A percentile compares a stretch with the other conserved stretches of the same genome.
Conservation (phyloP, 2,329 filamentous ascomycete species). For the Colletotrichum ledebouriae region DNA sequence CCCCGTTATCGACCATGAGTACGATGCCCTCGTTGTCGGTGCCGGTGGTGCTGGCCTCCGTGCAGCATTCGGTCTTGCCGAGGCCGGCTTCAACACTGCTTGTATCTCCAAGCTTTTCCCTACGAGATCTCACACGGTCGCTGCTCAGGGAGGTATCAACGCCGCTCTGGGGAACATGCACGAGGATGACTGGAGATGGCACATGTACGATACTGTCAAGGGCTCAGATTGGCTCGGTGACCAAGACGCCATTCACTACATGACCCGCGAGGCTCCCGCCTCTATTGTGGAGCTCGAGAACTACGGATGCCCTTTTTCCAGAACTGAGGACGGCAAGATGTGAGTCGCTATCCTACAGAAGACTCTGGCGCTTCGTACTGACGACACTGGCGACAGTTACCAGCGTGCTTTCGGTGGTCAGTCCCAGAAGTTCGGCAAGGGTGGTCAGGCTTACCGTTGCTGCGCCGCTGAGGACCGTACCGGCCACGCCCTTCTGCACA, state of each 20-base stretch:
- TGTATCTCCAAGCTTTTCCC: slow-evolving; percentile 91
- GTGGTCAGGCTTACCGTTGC: slow-evolving; percentile 97
- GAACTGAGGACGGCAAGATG: slow-evolving; percentile 97
- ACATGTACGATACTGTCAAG: slow-evolving; percentile 99
- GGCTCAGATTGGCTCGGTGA: slow-evolving; percentile 98
- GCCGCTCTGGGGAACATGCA: slow-evolving; percentile 95
- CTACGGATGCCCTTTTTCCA: slow-evolving; percentile 96
- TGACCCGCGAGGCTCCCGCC: slow-evolving; percentile 93
- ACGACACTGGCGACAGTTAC: slow-evolving; percentile 70
- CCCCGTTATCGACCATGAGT: slow-evolving; percentile 97
- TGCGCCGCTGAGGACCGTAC: slow-evolving; percentile 97
- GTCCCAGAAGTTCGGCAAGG: slow-evolving; percentile 94
- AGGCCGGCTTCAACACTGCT: slow-evolving; percentile 90
- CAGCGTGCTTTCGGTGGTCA: slow-evolving; percentile 99
- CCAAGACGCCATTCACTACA: slow-evolving; percentile 98
- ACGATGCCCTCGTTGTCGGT: slow-evolving; percentile 95
- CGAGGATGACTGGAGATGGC: slow-evolving; percentile 98
- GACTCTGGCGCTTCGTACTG: slow-evolving; percentile 39
- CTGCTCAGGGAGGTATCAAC: slow-evolving; percentile 87
- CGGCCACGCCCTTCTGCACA: slow-evolving; percentile 97
- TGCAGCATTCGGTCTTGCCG: slow-evolving; percentile 86
- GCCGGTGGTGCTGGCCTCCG: slow-evolving; percentile 86
- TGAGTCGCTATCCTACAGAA: slow-evolving; percentile 56
- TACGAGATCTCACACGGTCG: slow-evolving; percentile 87
- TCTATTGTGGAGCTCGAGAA: slow-evolving; percentile 96